These are phyloP conservation scores for Jackrogersella multiformis DNA, from an alignment of 495 filamentous ascomycete genomes.

Conservation along the genomic window DNA sequence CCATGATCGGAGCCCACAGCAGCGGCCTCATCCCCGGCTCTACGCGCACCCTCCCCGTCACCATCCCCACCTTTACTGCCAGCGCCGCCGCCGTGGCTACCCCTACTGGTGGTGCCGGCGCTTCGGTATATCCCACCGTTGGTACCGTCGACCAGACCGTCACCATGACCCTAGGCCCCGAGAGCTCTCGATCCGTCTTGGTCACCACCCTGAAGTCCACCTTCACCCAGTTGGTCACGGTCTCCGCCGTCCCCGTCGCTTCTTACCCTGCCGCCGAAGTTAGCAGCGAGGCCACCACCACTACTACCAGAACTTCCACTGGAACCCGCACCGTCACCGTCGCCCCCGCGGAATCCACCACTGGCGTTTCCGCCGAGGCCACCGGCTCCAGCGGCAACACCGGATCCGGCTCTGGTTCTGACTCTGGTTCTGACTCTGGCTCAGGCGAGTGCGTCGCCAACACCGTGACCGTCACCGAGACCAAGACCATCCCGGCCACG, in stretches of 20 bases:
- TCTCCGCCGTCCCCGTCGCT: slow-evolving; percentile 32
- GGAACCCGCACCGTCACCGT: slow-evolving; percentile 56
- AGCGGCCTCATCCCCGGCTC: slow-evolving; percentile 50
- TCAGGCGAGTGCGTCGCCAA: slow-evolving; percentile 45
- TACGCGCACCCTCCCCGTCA: slow-evolving; percentile 42
- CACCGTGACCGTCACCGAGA: slow-evolving; percentile 53
- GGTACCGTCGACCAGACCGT: slow-evolving; percentile 44
- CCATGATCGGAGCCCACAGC: slow-evolving; percentile 48
- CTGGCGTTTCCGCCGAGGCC: slow-evolving; percentile 26
- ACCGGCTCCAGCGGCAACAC: slow-evolving; percentile 34
- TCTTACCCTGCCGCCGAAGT: slow-evolving; percentile 17
- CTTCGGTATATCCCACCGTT: slow-evolving; percentile 31
- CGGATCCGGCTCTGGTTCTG: slow-evolving; percentile 27
- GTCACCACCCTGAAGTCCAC: slow-evolving; percentile 52
- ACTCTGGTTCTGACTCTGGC: slow-evolving; percentile 21
- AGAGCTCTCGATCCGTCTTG: slow-evolving; percentile 46
- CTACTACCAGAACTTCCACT: slow-evolving; percentile 50
- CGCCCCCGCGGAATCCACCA: slow-evolving; percentile 16
- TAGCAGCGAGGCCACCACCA: slow-evolving; percentile 46
- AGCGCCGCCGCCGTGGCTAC: slow-evolving; percentile 36
- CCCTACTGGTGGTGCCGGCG: slow-evolving; percentile 22
- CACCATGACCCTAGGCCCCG: slow-evolving; percentile 53
- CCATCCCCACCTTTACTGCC: slow-evolving; percentile 23
- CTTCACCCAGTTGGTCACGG: slow-evolving; percentile 39
- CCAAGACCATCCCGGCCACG: slow-evolving; percentile 43